These are phyloP conservation scores for Fragosphaeria purpurea DNA, from an alignment of 2,329 filamentous ascomycete species.

Conservation along the genomic window DNA sequence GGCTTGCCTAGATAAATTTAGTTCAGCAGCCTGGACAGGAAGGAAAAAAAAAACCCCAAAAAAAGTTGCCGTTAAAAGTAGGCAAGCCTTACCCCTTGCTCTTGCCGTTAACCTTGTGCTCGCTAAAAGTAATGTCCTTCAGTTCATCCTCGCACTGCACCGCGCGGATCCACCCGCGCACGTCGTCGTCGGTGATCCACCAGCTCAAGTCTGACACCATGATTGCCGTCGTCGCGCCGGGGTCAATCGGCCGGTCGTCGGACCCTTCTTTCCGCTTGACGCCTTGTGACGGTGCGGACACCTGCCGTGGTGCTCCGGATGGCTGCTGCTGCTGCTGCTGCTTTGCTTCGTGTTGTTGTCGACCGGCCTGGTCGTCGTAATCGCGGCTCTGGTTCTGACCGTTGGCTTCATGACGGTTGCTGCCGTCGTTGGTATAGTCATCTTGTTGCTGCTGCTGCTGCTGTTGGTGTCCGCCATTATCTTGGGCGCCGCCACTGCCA, in stretches of 20 bases:
- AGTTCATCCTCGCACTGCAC: constrained; percentile 76
- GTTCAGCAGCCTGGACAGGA: too few relatives aligned
- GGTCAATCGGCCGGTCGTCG: constrained; percentile 49
- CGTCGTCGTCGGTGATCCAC: constrained; percentile 95
- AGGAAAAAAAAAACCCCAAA: too few relatives aligned
- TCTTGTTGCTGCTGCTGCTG: constrained; percentile 4
- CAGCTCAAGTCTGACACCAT: constrained; percentile 86
- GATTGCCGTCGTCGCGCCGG: constrained; percentile 56
- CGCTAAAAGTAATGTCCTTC: constrained; percentile 90
- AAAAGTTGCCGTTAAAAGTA: too few relatives aligned
- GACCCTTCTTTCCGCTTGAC: constrained; percentile 52
- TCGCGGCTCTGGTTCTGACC: constrained; percentile 20
- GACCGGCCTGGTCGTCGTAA: constrained; percentile 8
- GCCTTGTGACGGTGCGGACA: constrained; percentile 38
- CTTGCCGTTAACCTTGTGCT: constrained; percentile 98
- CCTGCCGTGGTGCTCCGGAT: constrained; percentile 15
- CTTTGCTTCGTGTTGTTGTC: constrained; percentile 4
- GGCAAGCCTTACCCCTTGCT: constrained; percentile 70
- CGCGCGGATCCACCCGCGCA: constrained; percentile 74
- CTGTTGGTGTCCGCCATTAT: constrained; percentile 4
- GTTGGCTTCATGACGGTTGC: constrained; percentile 31
- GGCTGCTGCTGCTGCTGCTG: constrained; percentile 6
- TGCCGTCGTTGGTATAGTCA: constrained; percentile 26
- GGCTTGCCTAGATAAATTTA: constrained; percentile 43
- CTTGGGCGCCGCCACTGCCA: constrained; percentile 22